phyloP scores from a whole-genome alignment of 176 grass and related monocot species.

The Coix lacrymajobi region DNA sequence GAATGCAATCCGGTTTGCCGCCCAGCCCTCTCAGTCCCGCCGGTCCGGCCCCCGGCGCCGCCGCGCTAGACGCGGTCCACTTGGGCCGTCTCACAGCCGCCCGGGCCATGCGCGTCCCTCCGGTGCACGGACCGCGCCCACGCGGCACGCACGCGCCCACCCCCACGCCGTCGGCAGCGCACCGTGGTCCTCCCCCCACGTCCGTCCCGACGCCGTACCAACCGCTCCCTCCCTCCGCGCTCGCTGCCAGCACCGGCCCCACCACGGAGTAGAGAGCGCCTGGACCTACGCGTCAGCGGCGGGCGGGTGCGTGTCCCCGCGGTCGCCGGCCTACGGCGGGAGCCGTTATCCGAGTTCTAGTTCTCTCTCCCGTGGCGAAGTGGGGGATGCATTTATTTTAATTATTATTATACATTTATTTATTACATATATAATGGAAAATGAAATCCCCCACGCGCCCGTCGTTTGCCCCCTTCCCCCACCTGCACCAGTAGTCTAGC shows the following conservation, averaged over 20 bases:
- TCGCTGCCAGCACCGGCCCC: accelerated
- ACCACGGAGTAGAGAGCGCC: accelerated
- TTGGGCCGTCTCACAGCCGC: accelerated
- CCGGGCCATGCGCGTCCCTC: accelerated
- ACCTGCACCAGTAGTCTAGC: no score
- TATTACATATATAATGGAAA: conserved; percentile 25
- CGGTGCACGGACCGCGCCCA: background rate
- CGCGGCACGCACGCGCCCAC: accelerated
- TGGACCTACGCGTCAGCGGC: background rate
- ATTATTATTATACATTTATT: background rate
- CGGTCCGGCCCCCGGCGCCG: background rate
- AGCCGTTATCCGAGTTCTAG: conserved; percentile 10
- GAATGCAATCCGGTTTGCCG: conserved; percentile 34
- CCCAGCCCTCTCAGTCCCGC: conserved; percentile 12
- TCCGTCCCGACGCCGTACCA: background rate
- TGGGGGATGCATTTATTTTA: background rate
- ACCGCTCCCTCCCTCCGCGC: accelerated
- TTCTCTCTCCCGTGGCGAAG: background rate
- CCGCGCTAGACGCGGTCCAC: background rate
- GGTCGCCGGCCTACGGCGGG: background rate
- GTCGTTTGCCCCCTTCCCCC: background rate
- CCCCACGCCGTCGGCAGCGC: conserved; percentile 2
- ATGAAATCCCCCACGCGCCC: conserved; percentile 23
- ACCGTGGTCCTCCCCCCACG: background rate
- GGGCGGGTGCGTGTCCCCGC: accelerated